phyloP scores from a whole-genome alignment of 2,329 filamentous ascomycete species.

The Pseudogymnoascus sp. region DNA sequence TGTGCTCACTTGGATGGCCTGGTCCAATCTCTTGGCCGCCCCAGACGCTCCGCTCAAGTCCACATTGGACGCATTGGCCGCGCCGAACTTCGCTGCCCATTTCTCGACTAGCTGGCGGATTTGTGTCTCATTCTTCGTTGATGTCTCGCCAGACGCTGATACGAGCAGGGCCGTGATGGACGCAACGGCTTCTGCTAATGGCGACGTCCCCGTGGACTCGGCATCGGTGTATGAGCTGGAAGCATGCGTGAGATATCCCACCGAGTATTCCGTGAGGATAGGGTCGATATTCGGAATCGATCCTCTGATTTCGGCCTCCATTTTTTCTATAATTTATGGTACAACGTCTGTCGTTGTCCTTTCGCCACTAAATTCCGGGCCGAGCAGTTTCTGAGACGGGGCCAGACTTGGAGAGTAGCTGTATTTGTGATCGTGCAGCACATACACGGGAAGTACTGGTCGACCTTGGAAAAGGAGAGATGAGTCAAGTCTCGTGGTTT shows the following conservation, averaged over 20 bases:
- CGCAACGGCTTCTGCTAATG: constrained; percentile 74
- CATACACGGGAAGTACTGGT: neutral
- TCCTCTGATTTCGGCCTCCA: constrained; percentile 82
- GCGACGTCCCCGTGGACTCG: constrained; percentile 61
- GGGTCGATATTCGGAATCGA: constrained; percentile 82
- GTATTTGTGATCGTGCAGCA: constrained; percentile 3
- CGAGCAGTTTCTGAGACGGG: constrained; percentile 2
- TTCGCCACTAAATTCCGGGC: neutral
- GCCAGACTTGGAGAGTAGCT: neutral
- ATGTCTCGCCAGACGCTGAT: constrained; percentile 83
- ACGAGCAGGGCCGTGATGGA: constrained; percentile 81
- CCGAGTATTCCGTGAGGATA: constrained; percentile 83
- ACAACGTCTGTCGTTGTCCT: neutral
- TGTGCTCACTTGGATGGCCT: constrained; percentile 88
- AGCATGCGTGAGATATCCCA: constrained; percentile 89
- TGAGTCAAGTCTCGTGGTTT: constrained; percentile 2
- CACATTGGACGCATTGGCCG: constrained; percentile 58
- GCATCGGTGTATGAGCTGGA: constrained; percentile 73
- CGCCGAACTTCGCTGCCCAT: constrained; percentile 76
- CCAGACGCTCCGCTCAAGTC: constrained; percentile 64
- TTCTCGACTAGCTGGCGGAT: constrained; percentile 80
- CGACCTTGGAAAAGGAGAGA: constrained; percentile 2
- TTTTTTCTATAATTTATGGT: constrained; percentile 32
- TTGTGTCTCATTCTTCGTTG: constrained; percentile 61
- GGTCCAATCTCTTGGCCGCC: constrained; percentile 76